Percentiles rank a stretch among this genome's conserved stretches.
These are phyloP conservation scores for Ilyonectria robusta DNA, from an alignment of 2,329 filamentous ascomycete species.

Conservation along the genomic window DNA sequence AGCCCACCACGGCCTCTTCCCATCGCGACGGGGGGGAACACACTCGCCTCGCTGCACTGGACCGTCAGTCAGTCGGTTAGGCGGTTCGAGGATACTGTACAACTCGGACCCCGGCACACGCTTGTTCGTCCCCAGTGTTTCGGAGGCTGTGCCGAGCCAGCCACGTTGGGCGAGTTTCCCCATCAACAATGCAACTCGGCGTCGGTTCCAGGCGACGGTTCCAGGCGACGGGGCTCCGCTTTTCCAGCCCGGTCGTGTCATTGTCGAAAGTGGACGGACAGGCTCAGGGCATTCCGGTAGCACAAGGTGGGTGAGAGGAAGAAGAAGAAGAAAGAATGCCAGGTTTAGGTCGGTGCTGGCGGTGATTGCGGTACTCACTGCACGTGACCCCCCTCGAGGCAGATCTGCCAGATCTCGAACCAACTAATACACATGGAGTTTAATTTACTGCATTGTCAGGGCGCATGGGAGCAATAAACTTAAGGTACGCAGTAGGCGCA, in stretches of 20 bases:
- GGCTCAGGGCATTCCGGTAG: background rate
- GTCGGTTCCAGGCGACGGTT: background rate
- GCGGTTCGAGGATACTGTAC: background rate
- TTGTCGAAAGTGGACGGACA: background rate
- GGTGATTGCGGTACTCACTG: background rate
- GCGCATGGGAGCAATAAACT: background rate
- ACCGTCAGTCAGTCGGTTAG: slow-evolving; percentile 18
- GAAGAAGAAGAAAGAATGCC: background rate
- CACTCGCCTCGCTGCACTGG: background rate
- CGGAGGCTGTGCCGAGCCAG: slow-evolving; percentile 28
- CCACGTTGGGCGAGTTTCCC: slow-evolving; percentile 11
- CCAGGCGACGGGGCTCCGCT: background rate
- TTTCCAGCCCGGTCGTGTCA: slow-evolving; percentile 1
- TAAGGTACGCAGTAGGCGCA: background rate
- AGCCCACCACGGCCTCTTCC: background rate
- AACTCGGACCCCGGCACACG: slow-evolving; percentile 17
- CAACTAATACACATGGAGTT: background rate
- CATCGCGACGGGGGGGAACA: background rate
- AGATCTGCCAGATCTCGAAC: slow-evolving; percentile 1
- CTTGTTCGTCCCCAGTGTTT: slow-evolving; percentile 40
- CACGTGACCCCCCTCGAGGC: slow-evolving; percentile 1
- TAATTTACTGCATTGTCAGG: background rate
- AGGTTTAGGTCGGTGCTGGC: background rate
- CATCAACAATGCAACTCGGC: slow-evolving; percentile 19
- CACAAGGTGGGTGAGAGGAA: background rate